Evolutionary conservation across 345 rosid species (phyloP).

Genomic region (Arabidopsis suecica): DNA sequence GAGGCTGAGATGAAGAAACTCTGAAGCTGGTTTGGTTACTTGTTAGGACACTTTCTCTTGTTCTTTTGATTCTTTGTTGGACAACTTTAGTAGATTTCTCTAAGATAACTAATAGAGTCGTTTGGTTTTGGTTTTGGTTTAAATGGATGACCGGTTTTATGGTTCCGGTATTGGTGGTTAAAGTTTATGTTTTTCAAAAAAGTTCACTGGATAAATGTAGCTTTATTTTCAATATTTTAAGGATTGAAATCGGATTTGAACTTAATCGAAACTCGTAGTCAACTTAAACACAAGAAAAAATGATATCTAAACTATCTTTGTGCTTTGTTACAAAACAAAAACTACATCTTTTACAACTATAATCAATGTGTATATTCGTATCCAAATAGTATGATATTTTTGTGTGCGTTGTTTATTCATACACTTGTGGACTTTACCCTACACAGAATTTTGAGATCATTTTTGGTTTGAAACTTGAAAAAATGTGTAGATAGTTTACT

Average conservation of each 20-base stretch:
- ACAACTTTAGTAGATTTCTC: constrained; percentile 8
- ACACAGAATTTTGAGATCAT: too few species aligned
- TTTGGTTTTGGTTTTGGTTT: constrained; percentile 9
- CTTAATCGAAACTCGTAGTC: not conserved
- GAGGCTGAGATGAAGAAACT: constrained; percentile 37
- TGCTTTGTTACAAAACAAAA: too few species aligned
- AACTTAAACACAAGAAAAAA: not conserved
- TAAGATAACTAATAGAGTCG: constrained; percentile 3
- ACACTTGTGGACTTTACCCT: too few species aligned
- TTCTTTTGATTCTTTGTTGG: constrained; percentile 22
- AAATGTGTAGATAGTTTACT: too few species aligned
- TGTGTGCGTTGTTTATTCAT: too few species aligned
- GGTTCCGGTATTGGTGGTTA: constrained; percentile 4
- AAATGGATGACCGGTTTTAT: constrained; percentile 7
- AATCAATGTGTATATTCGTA: too few species aligned
- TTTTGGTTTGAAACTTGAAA: too few species aligned
- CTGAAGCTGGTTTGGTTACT: constrained; percentile 23
- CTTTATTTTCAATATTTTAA: too few species aligned
- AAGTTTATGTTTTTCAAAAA: not conserved
- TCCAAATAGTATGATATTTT: too few species aligned
- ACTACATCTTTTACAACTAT: too few species aligned
- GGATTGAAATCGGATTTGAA: too few species aligned
- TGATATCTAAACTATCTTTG: not conserved
- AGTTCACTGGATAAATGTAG: not conserved
- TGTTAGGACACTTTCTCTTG: constrained; percentile 29